phyloP scores from a whole-genome alignment of 139 green algal species.

The Chlorella sp. region DNA sequence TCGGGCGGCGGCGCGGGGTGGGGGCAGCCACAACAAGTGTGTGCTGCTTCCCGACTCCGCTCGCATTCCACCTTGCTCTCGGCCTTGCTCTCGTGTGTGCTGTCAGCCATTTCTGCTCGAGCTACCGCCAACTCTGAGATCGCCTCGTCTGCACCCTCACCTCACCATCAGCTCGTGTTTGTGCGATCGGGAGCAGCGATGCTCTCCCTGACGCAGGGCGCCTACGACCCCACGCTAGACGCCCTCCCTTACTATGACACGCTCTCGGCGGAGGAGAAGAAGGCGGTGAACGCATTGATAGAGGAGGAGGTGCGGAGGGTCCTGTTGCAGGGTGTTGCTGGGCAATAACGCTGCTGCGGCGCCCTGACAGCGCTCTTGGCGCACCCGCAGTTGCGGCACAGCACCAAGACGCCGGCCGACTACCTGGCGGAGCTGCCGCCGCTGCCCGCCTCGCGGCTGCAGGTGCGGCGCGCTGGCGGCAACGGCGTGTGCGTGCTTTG shows the following conservation, averaged over 20 bases:
- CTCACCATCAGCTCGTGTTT: too few relatives aligned
- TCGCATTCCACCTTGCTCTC: too few relatives aligned
- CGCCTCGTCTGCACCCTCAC: too few relatives aligned
- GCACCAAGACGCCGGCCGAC: constrained; percentile 64
- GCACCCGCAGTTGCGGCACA: constrained; percentile 24
- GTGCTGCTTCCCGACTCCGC: too few relatives aligned
- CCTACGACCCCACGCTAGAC: too few relatives aligned
- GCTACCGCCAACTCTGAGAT: too few relatives aligned
- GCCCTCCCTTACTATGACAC: constrained; percentile 79
- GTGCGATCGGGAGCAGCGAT: too few relatives aligned
- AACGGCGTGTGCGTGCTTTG: background rate
- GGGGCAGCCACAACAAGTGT: too few relatives aligned
- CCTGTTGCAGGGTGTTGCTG: background rate
- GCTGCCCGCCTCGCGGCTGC: constrained; percentile 51
- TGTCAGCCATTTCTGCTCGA: too few relatives aligned
- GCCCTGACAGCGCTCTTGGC: background rate
- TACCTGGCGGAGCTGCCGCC: constrained; percentile 72
- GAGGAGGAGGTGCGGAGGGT: constrained; percentile 68
- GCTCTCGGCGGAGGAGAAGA: constrained; percentile 47
- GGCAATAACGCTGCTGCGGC: background rate
- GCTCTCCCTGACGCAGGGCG: too few relatives aligned
- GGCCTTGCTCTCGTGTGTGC: too few relatives aligned
- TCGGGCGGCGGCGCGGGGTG: too few relatives aligned
- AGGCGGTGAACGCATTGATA: constrained; percentile 68
- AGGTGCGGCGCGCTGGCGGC: constrained; percentile 21